Evolutionary conservation across 2,329 filamentous ascomycete genomes (phyloP).

Genomic region (Didymosphaeria variabile): DNA sequence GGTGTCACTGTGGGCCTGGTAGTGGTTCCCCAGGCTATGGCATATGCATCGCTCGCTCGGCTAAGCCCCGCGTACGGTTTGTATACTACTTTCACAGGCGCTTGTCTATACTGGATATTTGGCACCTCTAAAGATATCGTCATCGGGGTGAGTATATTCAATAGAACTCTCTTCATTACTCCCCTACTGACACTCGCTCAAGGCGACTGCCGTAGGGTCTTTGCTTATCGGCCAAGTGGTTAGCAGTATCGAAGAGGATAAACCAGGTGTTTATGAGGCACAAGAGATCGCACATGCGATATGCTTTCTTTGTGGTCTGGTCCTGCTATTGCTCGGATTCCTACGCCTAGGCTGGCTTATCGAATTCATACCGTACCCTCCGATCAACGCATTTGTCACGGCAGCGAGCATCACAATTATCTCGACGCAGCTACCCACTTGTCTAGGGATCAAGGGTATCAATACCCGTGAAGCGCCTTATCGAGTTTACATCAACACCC

Average conservation of each 20-base stretch:
- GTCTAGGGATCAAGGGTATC: constrained; percentile 81
- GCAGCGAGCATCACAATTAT: constrained; percentile 91
- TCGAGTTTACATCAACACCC: constrained; percentile 79
- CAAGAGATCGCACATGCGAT: constrained; percentile 81
- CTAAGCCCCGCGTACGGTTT: constrained; percentile 82
- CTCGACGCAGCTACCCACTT: constrained; percentile 78
- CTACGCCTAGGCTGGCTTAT: constrained; percentile 87
- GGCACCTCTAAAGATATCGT: constrained; percentile 98
- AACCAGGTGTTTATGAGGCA: constrained; percentile 64
- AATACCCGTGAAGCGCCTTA: constrained; percentile 82
- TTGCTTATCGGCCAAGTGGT: constrained; percentile 86
- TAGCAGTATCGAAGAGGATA: constrained; percentile 63
- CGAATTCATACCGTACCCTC: constrained; percentile 88
- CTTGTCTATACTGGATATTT: constrained; percentile 94
- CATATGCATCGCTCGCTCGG: constrained; percentile 84
- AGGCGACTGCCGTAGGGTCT: constrained; percentile 95
- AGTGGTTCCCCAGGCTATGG: constrained; percentile 94
- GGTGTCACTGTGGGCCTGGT: constrained; percentile 73
- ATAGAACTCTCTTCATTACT: not conserved
- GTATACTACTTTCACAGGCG: constrained; percentile 95
- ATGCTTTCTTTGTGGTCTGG: constrained; percentile 77
- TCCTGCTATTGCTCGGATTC: constrained; percentile 82
- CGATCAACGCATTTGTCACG: constrained; percentile 96
- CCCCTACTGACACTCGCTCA: constrained; percentile 13
- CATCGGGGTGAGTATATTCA: constrained; percentile 73